Conservation (phyloP, 768 basidiomycete species). For the Russula virescens region DNA sequence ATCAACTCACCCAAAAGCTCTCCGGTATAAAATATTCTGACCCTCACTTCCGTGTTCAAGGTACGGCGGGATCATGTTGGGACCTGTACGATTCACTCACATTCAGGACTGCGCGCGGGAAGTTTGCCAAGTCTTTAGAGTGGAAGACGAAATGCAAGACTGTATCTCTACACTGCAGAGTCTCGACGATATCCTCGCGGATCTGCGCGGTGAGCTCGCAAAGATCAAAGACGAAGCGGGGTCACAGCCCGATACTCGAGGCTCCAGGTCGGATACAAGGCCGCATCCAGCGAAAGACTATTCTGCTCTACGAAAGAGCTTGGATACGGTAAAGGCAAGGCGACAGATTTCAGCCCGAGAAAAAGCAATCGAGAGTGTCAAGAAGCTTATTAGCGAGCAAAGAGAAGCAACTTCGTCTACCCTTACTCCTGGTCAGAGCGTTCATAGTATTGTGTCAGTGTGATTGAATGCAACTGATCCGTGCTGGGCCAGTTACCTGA, state of each 20-base stretch:
- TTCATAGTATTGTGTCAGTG: not conserved
- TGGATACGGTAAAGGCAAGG: conserved; percentile 57
- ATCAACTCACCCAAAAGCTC: not conserved
- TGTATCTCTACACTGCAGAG: conserved; percentile 48
- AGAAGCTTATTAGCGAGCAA: conserved; percentile 45
- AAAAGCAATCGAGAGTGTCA: conserved; percentile 59
- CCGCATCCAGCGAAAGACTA: conserved; percentile 39
- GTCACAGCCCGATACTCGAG: not conserved
- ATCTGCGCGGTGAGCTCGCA: conserved; percentile 48
- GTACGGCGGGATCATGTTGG: conserved; percentile 79
- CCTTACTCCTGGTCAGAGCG: not conserved
- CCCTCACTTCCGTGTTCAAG: conserved; percentile 32
- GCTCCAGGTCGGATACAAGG: not conserved
- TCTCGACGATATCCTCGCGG: conserved; percentile 55
- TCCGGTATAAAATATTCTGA: not conserved
- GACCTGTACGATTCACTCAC: conserved; percentile 68
- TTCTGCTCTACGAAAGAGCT: conserved; percentile 32
- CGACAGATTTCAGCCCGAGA: conserved; percentile 66
- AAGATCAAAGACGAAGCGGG: conserved; percentile 14
- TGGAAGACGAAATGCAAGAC: conserved; percentile 62
- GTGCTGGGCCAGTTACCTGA: not conserved
- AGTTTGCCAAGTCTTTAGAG: conserved; percentile 64
- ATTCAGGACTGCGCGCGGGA: conserved; percentile 72
- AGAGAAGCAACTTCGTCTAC: not conserved
- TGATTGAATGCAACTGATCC: not conserved